Evolutionary conservation across 1,139 yeast species (phyloP).

Genomic region (Candida dubliniensis): DNA sequence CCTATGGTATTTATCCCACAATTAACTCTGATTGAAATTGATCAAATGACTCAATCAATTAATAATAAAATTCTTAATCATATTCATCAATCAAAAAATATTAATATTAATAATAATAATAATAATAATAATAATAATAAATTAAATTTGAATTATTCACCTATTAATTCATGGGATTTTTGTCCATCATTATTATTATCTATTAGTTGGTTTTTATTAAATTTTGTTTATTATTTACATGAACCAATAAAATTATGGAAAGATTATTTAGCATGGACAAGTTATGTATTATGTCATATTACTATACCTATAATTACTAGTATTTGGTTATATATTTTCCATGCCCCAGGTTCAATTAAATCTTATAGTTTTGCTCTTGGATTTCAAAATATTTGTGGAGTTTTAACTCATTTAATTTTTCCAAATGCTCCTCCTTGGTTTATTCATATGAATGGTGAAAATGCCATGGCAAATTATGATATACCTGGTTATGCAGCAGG

Average conservation of each 20-base stretch:
- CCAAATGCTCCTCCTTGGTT: constrained; percentile 79
- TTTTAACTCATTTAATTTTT: constrained; percentile 55
- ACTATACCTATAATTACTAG: constrained; percentile 63
- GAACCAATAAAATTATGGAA: constrained; percentile 31
- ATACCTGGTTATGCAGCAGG: constrained; percentile 74
- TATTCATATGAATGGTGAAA: constrained; percentile 57
- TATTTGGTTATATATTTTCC: constrained; percentile 65
- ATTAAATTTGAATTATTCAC: constrained; percentile 9
- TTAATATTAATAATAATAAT: too few relatives aligned
- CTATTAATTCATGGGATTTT: constrained; percentile 23
- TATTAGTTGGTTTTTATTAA: constrained; percentile 41
- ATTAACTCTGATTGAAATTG: constrained; percentile 6
- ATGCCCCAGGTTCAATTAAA: constrained; percentile 58
- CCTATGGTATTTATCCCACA: constrained; percentile 7
- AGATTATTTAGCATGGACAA: constrained; percentile 59
- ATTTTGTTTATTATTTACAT: constrained; percentile 34
- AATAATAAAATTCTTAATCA: constrained; percentile 12
- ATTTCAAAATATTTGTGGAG: constrained; percentile 58
- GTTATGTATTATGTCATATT: constrained; percentile 61
- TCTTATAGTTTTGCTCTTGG: constrained; percentile 56
- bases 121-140: too few relatives aligned
- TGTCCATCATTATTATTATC: constrained; percentile 32
- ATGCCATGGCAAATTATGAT: constrained; percentile 53
- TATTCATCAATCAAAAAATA: constrained; percentile 6
- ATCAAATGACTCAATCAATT: constrained; percentile 7